Evolutionary conservation across 2,329 filamentous ascomycete species (phyloP).

Genomic region (Fusarium scirpi): DNA sequence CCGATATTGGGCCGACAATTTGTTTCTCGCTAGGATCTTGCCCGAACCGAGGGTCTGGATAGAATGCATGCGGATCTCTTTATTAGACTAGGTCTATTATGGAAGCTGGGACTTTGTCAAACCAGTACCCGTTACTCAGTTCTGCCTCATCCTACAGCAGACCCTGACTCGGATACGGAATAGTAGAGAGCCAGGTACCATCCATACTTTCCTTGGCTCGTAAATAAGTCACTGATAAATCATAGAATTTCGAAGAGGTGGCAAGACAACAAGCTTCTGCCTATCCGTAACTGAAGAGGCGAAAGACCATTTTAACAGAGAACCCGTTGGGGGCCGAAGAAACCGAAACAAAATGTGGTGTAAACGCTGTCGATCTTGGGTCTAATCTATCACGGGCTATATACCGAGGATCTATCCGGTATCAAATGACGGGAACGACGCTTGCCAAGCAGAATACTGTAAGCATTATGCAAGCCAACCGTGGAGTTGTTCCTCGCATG

Average conservation of each 20-base stretch:
- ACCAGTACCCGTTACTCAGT: not conserved
- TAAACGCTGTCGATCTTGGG: conserved; percentile 14
- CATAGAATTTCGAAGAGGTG: not conserved
- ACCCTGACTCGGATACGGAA: not conserved
- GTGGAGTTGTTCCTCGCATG: not conserved
- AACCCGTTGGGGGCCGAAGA: conserved; percentile 18
- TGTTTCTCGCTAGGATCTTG: not conserved
- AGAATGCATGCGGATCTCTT: conserved; percentile 1
- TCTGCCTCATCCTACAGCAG: not conserved
- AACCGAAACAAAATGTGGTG: not conserved
- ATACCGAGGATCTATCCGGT: not conserved
- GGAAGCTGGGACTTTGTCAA: not conserved
- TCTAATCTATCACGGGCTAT: not conserved
- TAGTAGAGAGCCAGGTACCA: not conserved
- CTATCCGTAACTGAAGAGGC: not conserved
- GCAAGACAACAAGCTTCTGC: not conserved
- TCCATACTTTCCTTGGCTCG: not conserved
- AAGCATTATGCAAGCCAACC: conserved; percentile 1
- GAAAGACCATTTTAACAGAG: not conserved
- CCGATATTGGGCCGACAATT: not conserved
- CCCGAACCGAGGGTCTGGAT: not conserved
- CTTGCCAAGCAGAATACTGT: conserved; percentile 10
- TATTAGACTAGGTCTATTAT: conserved; percentile 3
- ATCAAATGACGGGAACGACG: conserved; percentile 7
- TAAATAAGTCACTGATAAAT: not conserved